These are phyloP conservation scores for Wallacemonas rigidus DNA, from an alignment of 208 protist genomes.

Conservation along the genomic window DNA sequence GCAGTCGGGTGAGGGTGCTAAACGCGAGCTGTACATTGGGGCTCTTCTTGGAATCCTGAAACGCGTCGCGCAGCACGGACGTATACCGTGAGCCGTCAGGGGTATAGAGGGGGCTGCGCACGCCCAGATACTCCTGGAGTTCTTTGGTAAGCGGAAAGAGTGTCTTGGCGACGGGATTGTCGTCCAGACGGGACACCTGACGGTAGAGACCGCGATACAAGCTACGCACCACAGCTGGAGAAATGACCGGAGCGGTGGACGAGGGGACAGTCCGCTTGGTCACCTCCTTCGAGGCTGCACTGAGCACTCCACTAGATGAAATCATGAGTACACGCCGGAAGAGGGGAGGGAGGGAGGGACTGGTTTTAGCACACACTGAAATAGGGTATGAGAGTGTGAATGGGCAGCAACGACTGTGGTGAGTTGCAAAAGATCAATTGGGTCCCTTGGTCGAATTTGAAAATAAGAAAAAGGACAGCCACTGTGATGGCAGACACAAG, in stretches of 20 bases:
- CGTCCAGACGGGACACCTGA: constrained; percentile 60
- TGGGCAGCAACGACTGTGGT: too few relatives aligned
- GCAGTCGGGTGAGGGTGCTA: constrained; percentile 69
- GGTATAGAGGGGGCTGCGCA: constrained; percentile 48
- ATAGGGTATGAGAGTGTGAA: too few relatives aligned
- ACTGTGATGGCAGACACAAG: too few relatives aligned
- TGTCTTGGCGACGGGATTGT: constrained; percentile 64
- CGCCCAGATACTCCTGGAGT: constrained; percentile 57
- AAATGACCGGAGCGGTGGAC: constrained; percentile 47
- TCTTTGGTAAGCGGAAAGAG: constrained; percentile 72
- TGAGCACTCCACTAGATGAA: constrained; percentile 13
- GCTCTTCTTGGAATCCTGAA: constrained; percentile 38
- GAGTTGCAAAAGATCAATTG: too few relatives aligned
- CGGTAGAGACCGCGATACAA: constrained; percentile 74
- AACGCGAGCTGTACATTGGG: constrained; percentile 69
- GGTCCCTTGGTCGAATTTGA: too few relatives aligned
- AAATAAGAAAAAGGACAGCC: too few relatives aligned
- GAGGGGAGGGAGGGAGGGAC: too few relatives aligned
- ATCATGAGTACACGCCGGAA: constrained; percentile 7
- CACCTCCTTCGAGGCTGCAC: constrained; percentile 21
- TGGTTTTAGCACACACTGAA: too few relatives aligned
- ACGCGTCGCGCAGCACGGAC: constrained; percentile 52
- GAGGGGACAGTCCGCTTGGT: constrained; percentile 24
- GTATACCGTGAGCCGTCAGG: constrained; percentile 57
- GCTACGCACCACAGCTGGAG: constrained; percentile 64